phyloP scores from a whole-genome alignment of 345 rosid species.

The Pistacia integerrima region DNA sequence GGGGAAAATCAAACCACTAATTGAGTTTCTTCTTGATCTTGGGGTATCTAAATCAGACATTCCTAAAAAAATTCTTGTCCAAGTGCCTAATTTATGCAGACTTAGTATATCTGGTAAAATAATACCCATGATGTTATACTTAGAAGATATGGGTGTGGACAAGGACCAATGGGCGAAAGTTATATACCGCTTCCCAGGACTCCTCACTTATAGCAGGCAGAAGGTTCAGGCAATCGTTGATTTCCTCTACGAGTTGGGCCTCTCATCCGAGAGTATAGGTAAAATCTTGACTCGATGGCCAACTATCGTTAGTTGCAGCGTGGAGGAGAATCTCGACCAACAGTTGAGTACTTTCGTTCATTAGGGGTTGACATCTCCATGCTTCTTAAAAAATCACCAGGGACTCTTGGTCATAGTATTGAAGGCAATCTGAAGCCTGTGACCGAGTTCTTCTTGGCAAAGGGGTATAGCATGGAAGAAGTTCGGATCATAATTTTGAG shows the following conservation, averaged over 20 bases:
- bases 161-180: constrained; percentile 50
- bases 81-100: not conserved
- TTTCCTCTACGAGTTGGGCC: constrained; percentile 47
- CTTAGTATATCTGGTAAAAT: not conserved
- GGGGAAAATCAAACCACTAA: not conserved
- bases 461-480: constrained; percentile 35
- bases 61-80: not conserved
- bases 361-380: constrained; percentile 39
- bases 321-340: constrained; percentile 25
- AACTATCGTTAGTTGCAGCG: constrained; percentile 33
- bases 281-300: constrained; percentile 46
- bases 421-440: constrained; percentile 46
- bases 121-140: not conserved
- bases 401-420: constrained; percentile 44
- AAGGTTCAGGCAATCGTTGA: constrained; percentile 35
- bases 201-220: constrained; percentile 44
- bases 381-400: constrained; percentile 42
- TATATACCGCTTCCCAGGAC: constrained; percentile 43
- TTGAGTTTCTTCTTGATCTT: constrained; percentile 1
- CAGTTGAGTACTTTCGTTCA: constrained; percentile 38
- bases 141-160: constrained; percentile 3
- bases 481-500: constrained; percentile 23
- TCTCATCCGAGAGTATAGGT: constrained; percentile 40
- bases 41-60: not conserved
- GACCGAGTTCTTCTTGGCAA: constrained; percentile 40